Percentiles rank a stretch among this genome's conserved stretches.
Conservation (phyloP, 2,329 filamentous ascomycete genomes). For the Daldinia eschscholtzii region DNA sequence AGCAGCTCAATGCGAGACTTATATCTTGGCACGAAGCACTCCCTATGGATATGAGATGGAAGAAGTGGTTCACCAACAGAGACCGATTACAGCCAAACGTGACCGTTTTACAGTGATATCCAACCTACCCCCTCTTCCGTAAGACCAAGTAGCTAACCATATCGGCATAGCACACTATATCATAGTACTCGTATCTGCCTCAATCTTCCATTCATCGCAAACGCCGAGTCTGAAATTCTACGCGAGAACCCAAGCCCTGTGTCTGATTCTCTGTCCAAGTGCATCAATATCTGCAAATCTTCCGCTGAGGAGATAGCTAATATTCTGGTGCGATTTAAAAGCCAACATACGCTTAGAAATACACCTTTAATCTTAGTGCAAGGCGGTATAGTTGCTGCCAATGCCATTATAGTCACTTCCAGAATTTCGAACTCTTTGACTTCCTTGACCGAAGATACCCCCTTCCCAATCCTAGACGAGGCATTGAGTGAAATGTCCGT, state of each 20-base stretch:
- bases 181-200: constrained; percentile 6
- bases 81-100: constrained; percentile 13
- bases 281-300: constrained; percentile 3
- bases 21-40: constrained; percentile 15
- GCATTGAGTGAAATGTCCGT: constrained; percentile 37
- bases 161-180: neutral
- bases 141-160: neutral
- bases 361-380: neutral
- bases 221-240: neutral
- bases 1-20: constrained; percentile 8
- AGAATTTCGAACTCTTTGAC: neutral
- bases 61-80: constrained; percentile 14
- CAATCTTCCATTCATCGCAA: neutral
- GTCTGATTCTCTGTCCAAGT: neutral
- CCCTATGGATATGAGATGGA: constrained; percentile 14
- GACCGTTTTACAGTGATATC: neutral
- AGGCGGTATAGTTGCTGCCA: constrained; percentile 1
- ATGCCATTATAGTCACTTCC: neutral
- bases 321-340: constrained; percentile 2
- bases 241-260: neutral
- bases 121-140: neutral
- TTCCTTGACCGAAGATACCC: neutral
- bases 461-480: neutral
- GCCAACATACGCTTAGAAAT: constrained; percentile 2
- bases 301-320: neutral